Conservation (phyloP, 2,329 filamentous ascomycete genomes). For the Parafenestella ontariensis region DNA sequence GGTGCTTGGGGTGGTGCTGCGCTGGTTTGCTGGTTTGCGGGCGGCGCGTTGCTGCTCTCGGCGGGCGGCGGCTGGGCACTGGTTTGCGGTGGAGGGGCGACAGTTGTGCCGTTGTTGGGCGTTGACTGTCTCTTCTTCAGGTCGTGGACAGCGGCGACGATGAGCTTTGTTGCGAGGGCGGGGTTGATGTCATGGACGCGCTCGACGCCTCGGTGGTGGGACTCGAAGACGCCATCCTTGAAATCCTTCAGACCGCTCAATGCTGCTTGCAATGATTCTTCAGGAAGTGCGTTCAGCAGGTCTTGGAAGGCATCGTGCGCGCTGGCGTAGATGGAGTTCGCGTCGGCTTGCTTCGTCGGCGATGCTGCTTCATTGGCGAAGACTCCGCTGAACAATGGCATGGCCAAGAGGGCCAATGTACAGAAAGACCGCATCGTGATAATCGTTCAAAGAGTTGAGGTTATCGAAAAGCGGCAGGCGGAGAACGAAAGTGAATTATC, state of each 20-base stretch:
- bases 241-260: slow-evolving; percentile 70
- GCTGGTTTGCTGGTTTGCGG: slow-evolving; percentile 6
- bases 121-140: slow-evolving; percentile 52
- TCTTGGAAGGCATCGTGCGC: slow-evolving; percentile 59
- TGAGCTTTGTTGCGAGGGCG: slow-evolving; percentile 66
- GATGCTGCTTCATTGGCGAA: slow-evolving; percentile 28
- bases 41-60: slow-evolving; percentile 4
- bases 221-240: slow-evolving; percentile 71
- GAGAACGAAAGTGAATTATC: slow-evolving; percentile 9
- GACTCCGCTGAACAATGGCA: slow-evolving; percentile 38
- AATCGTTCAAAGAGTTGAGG: neutral
- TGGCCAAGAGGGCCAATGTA: slow-evolving; percentile 37
- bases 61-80: slow-evolving; percentile 12
- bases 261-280: slow-evolving; percentile 69
- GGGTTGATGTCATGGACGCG: slow-evolving; percentile 68
- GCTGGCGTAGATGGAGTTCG: slow-evolving; percentile 37
- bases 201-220: slow-evolving; percentile 69
- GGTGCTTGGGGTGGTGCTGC: slow-evolving; percentile 4
- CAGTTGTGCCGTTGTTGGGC: slow-evolving; percentile 34
- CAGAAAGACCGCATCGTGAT: slow-evolving; percentile 42
- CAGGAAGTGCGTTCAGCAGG: slow-evolving; percentile 63
- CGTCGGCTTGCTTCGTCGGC: slow-evolving; percentile 22
- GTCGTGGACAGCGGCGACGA: slow-evolving; percentile 66
- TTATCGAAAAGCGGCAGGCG: neutral
- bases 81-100: slow-evolving; percentile 7